These are phyloP conservation scores for Circinella umbellata DNA, from an alignment of 371 early-diverging fungal genomes.

Conservation along the genomic window DNA sequence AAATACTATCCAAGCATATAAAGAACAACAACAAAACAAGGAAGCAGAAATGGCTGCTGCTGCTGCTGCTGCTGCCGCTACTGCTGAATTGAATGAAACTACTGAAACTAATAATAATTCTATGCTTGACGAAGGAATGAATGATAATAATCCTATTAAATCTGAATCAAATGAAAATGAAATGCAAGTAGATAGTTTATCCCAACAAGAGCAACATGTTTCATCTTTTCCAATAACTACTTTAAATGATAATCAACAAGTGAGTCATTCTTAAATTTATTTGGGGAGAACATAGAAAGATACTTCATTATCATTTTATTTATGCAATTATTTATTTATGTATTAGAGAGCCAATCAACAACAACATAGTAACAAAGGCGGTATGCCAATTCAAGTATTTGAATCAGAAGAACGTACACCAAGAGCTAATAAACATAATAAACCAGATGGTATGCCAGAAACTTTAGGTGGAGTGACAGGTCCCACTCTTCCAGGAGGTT, in stretches of 20 bases:
- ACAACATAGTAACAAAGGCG: conserved; percentile 20
- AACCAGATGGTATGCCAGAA: conserved; percentile 21
- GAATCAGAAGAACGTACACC: conserved; percentile 37
- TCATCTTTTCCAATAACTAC: too few relatives aligned
- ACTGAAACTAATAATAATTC: not conserved
- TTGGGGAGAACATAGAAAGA: too few relatives aligned
- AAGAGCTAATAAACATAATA: conserved; percentile 19
- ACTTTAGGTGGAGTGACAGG: conserved; percentile 3
- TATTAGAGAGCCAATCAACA: too few relatives aligned
- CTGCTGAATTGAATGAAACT: too few relatives aligned
- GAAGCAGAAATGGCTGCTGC: conserved; percentile 29
- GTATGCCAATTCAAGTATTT: conserved; percentile 38
- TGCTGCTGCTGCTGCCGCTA: not conserved
- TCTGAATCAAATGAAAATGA: not conserved
- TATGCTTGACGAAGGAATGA: too few relatives aligned
- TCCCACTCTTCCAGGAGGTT: not conserved
- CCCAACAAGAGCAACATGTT: not conserved
- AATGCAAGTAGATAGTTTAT: not conserved
- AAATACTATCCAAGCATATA: conserved; percentile 33
- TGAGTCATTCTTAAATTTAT: too few relatives aligned
- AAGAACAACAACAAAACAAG: conserved; percentile 28
- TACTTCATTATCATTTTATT: too few relatives aligned
- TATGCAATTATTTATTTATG: too few relatives aligned
- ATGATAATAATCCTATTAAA: too few relatives aligned
- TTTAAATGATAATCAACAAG: too few relatives aligned